Base-by-base conservation (phyloP, 371 early-diverging fungal genomes). In the Haplosporangium sp. region DNA sequence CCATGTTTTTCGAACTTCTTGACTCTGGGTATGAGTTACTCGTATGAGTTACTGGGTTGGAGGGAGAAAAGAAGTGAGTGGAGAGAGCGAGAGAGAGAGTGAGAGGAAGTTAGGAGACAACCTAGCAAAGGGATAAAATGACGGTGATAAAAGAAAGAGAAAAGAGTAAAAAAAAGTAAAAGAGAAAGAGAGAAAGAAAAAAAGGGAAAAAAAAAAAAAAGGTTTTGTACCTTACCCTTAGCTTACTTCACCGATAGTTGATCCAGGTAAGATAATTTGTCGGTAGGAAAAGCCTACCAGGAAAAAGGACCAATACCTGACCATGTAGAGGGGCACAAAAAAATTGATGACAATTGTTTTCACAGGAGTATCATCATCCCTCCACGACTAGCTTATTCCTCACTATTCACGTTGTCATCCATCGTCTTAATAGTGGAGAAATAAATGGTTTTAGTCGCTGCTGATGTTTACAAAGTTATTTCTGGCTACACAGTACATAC, bases 1-100 rank as follows among this genome's bases (percentile, higher is more conserved):
- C 65, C 81, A 81, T 81, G 44, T 27, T 55, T 19, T 27, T 27
- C 27, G 1, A 27, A 19, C 40, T 59, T 19, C 40, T 35, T 40
- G n/a, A 13, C 37, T 61, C 35, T 19, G 50, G 34, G 60, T 64
- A 64, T 69, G 56, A 37, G 40, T 45, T 6, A n/a, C 20, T 15
- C 38, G 13, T 27, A 20, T 35, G 59, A 58, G 59, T 40, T 65
- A 35, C 59, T 55, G 61, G 47, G 66, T 37, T 56, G 38, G 55
- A 34, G 20, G 48, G 58, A 63, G 61, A 62, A 61, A 20, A 48
- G 62, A 42, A 44, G 20, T 37, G 60, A 56, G 65, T 45, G 45
- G 20, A 35, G 60, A 56, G 65, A 42, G 45, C 38, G 58, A 35
- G 53, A 52, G 48, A n/a, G 47, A 34, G 56, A 20, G 56, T 35